These are phyloP conservation scores for Lumnitzera littorea DNA, from an alignment of 345 rosid genomes.

Conservation along the genomic window DNA sequence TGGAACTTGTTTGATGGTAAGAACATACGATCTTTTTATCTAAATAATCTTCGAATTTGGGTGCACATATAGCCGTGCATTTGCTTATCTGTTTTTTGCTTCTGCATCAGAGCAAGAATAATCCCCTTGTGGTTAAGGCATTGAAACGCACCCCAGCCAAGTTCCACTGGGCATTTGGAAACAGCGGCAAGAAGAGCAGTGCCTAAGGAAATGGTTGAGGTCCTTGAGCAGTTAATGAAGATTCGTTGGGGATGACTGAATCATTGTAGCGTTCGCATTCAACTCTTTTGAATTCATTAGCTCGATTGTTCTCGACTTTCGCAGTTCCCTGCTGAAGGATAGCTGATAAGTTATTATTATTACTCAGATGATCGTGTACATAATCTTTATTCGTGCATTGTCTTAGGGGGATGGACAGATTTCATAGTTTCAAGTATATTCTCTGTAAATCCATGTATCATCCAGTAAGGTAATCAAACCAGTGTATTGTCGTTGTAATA, in stretches of 20 bases:
- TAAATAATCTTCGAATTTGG: not conserved
- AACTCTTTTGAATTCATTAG: not conserved
- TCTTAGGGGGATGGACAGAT: not conserved
- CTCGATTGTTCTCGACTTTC: too few relatives aligned
- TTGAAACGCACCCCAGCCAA: slow-evolving; percentile 65
- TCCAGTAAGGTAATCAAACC: not conserved
- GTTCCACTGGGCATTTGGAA: slow-evolving; percentile 55
- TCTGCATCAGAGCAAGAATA: slow-evolving; percentile 68
- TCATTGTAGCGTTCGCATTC: slow-evolving; percentile 1
- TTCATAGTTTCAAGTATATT: not conserved
- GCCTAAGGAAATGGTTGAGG: slow-evolving; percentile 21
- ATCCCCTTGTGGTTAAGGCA: slow-evolving; percentile 69
- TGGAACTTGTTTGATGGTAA: slow-evolving; percentile 73
- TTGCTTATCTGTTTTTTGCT: not conserved
- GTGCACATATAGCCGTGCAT: not conserved
- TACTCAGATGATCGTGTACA: too few relatives aligned
- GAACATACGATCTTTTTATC: not conserved
- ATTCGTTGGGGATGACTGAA: slow-evolving; percentile 1
- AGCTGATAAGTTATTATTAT: too few relatives aligned
- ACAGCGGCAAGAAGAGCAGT: slow-evolving; percentile 24
- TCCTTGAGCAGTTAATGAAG: too few relatives aligned
- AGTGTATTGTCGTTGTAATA: not conserved
- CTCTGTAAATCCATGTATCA: slow-evolving; percentile 6
- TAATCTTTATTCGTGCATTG: not conserved
- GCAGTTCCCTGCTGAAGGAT: too few relatives aligned